Evolutionary conservation across 805 yeast genomes (phyloP).

Genomic region (Aciculoconidium aculeatum): DNA sequence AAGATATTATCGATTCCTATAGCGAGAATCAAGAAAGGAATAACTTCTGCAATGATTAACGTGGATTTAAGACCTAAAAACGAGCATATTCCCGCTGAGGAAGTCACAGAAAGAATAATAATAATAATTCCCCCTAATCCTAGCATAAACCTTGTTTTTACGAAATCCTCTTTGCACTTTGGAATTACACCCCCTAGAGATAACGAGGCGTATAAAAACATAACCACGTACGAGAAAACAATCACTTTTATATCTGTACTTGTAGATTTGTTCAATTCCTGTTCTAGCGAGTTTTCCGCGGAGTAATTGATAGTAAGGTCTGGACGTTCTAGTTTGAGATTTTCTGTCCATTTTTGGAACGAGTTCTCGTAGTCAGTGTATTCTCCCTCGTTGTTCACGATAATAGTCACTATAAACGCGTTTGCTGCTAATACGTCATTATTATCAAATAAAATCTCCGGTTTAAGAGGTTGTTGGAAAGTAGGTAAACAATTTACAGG

Average conservation of each 20-base stretch:
- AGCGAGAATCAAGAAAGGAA: conserved; percentile 87
- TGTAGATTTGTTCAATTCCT: conserved; percentile 77
- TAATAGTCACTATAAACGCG: conserved; percentile 73
- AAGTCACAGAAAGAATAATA: conserved; percentile 71
- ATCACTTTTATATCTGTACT: conserved; percentile 73
- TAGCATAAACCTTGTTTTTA: conserved; percentile 59
- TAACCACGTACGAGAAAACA: conserved; percentile 66
- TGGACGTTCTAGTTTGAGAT: conserved; percentile 21
- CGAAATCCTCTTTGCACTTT: conserved; percentile 24
- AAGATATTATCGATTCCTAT: conserved; percentile 96
- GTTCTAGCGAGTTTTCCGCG: conserved; percentile 78
- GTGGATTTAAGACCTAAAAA: conserved; percentile 78
- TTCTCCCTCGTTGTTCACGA: conserved; percentile 44
- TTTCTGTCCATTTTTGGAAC: conserved; percentile 58
- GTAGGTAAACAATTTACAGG: conserved; percentile 89
- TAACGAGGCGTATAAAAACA: conserved; percentile 85
- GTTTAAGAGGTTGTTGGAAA: conserved; percentile 84
- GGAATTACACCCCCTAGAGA: conserved; percentile 59
- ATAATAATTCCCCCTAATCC: conserved; percentile 83
- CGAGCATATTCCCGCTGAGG: conserved; percentile 81
- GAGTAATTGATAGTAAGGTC: conserved; percentile 67
- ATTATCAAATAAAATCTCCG: conserved; percentile 54
- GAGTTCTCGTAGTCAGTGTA: conserved; percentile 62
- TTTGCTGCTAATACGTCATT: conserved; percentile 51
- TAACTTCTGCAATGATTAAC: conserved; percentile 90